These are phyloP conservation scores for Hortaea sp. DNA, from an alignment of 2,329 filamentous ascomycete species.

Conservation along the genomic window DNA sequence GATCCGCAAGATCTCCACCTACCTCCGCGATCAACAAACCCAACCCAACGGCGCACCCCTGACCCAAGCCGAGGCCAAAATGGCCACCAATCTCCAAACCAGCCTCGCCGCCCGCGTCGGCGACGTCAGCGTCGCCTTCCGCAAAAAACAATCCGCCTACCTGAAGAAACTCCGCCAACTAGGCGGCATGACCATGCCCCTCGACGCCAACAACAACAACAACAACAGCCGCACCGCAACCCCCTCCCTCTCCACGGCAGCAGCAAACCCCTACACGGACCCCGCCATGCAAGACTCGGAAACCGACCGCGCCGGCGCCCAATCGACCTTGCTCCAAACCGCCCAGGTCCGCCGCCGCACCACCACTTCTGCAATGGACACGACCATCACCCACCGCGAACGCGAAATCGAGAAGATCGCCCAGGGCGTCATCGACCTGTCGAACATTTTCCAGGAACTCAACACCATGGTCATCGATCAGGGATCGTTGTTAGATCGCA, in stretches of 20 bases:
- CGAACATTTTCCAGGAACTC: constrained; percentile 91
- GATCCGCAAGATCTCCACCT: constrained; percentile 76
- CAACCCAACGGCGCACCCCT: constrained; percentile 48
- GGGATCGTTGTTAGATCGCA: constrained; percentile 41
- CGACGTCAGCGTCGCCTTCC: constrained; percentile 81
- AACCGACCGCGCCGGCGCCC: constrained; percentile 83
- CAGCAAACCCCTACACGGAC: constrained; percentile 61
- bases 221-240: constrained; percentile 30
- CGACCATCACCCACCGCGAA: constrained; percentile 80
- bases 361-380: constrained; percentile 62
- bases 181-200: constrained; percentile 38
- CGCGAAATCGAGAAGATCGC: constrained; percentile 96
- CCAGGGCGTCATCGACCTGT: constrained; percentile 92
- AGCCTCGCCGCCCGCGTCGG: constrained; percentile 80
- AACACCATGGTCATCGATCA: constrained; percentile 70
- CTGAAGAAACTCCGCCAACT: constrained; percentile 52
- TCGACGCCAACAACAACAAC: constrained; percentile 12
- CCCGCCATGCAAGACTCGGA: constrained; percentile 89
- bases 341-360: constrained; percentile 48
- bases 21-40: constrained; percentile 72
- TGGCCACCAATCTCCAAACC: constrained; percentile 94
- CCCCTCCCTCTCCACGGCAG: constrained; percentile 17
- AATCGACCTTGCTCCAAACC: constrained; percentile 76
- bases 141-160: constrained; percentile 96
- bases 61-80: constrained; percentile 76